A percentile compares a stretch with the other conserved stretches of the same genome.
These are phyloP conservation scores for Breviolum minutum DNA, from an alignment of 73 alveolate genomes.

Conservation along the genomic window DNA sequence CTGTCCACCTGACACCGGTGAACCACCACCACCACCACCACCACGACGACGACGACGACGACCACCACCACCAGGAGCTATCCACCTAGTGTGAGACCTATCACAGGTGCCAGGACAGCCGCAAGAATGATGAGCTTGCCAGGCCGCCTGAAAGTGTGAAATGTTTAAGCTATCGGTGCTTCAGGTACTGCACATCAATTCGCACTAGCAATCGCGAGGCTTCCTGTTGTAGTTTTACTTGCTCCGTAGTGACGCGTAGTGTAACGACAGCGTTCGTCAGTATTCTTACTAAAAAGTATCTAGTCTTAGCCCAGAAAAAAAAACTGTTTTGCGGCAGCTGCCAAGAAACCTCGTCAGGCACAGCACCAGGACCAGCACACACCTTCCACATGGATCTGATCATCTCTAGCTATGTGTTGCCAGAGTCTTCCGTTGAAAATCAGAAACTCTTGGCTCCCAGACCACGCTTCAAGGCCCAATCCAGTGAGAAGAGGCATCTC, in stretches of 20 bases:
- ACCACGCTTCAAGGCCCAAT: constrained; percentile 53
- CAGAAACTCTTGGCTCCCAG: not conserved
- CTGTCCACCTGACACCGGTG: not conserved
- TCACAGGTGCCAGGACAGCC: not conserved
- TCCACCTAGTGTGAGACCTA: constrained; percentile 13
- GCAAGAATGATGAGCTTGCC: constrained; percentile 17
- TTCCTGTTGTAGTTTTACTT: too few relatives aligned
- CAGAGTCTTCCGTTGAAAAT: not conserved
- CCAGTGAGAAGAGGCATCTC: constrained; percentile 24
- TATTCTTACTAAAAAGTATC: too few relatives aligned
- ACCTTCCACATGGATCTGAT: not conserved
- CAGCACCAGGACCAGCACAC: constrained; percentile 44
- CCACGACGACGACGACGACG: not conserved
- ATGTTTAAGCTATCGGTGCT: too few relatives aligned
- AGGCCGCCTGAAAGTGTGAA: constrained; percentile 38
- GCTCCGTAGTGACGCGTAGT: too few relatives aligned
- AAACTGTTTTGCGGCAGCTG: not conserved
- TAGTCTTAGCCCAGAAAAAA: too few relatives aligned
- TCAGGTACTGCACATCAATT: too few relatives aligned
- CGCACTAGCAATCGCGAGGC: too few relatives aligned
- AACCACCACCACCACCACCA: not conserved
- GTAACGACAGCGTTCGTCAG: too few relatives aligned
- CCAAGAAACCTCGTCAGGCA: constrained; percentile 1
- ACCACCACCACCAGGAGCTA: too few relatives aligned
- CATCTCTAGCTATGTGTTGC: not conserved